Evolutionary conservation across 1,284 basidiomycete species (phyloP).

Genomic region (Malassezia yamatoensis): DNA sequence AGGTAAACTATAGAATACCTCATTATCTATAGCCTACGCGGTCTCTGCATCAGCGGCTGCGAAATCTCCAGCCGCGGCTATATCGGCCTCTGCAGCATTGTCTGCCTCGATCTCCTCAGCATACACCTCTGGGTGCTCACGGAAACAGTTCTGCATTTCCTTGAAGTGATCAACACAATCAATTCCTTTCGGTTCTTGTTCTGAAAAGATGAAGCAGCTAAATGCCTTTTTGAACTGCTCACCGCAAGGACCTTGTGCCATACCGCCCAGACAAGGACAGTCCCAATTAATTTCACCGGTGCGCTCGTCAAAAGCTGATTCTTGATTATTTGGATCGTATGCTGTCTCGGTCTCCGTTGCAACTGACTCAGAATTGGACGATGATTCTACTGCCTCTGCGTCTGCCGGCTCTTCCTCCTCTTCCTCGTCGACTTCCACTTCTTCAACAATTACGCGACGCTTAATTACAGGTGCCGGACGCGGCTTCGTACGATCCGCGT

Average conservation of each 20-base stretch:
- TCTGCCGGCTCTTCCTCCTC: background rate
- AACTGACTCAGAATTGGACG: constrained; percentile 1
- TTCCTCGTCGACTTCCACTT: constrained; percentile 16
- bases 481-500: constrained; percentile 6
- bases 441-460: background rate
- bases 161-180: constrained; percentile 97
- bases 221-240: constrained; percentile 89
- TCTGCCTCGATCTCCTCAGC: constrained; percentile 57
- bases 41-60: background rate
- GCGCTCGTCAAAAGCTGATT: constrained; percentile 57
- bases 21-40: background rate
- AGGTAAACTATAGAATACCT: background rate
- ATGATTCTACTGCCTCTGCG: background rate
- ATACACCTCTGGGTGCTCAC: constrained; percentile 87
- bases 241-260: constrained; percentile 95
- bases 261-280: constrained; percentile 74
- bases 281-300: constrained; percentile 59
- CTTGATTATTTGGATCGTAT: constrained; percentile 17
- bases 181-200: constrained; percentile 91
- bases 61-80: background rate
- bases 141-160: constrained; percentile 95
- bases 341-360: constrained; percentile 20
- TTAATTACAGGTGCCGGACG: background rate
- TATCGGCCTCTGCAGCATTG: constrained; percentile 28
- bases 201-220: constrained; percentile 89